phyloP scores from a whole-genome alignment of 352 stramenopile species.

The Globisporangium mamillatum region DNA sequence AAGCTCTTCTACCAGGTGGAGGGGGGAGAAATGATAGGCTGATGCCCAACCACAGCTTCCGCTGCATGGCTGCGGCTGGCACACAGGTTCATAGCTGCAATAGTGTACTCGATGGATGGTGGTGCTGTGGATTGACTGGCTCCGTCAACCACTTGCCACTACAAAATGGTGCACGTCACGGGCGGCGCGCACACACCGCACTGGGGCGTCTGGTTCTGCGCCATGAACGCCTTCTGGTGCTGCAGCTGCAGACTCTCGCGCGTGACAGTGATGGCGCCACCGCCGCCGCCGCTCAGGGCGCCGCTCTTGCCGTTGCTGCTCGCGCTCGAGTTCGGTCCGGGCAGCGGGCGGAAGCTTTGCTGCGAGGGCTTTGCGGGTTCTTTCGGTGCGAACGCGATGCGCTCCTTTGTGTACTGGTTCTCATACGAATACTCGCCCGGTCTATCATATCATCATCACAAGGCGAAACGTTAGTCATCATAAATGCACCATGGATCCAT shows the following conservation, averaged over 20 bases:
- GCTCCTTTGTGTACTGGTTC: constrained; percentile 88
- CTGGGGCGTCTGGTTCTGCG: constrained; percentile 63
- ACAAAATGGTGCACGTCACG: constrained; percentile 57
- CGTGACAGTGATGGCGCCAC: constrained; percentile 61
- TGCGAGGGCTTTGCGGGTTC: constrained; percentile 84
- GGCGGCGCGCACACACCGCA: constrained; percentile 50
- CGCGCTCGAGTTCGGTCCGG: constrained; percentile 12
- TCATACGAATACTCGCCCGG: constrained; percentile 87
- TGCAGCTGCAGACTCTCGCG: constrained; percentile 81
- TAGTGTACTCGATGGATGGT: not conserved
- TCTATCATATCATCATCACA: constrained; percentile 22
- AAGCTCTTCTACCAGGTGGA: not conserved
- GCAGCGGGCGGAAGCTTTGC: constrained; percentile 62
- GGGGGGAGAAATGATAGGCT: not conserved
- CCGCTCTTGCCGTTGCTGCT: constrained; percentile 20
- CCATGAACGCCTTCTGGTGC: constrained; percentile 79
- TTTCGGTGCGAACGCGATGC: constrained; percentile 85
- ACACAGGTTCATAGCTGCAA: not conserved
- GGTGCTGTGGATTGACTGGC: not conserved
- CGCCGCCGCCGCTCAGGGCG: constrained; percentile 19
- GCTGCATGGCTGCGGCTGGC: not conserved
- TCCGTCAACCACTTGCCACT: constrained; percentile 9
- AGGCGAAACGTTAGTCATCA: not conserved
- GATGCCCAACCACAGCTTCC: not conserved
- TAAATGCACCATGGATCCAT: not conserved